These are phyloP conservation scores for Puccinia novopanici DNA, from an alignment of 1,284 basidiomycete genomes.

Conservation along the genomic window DNA sequence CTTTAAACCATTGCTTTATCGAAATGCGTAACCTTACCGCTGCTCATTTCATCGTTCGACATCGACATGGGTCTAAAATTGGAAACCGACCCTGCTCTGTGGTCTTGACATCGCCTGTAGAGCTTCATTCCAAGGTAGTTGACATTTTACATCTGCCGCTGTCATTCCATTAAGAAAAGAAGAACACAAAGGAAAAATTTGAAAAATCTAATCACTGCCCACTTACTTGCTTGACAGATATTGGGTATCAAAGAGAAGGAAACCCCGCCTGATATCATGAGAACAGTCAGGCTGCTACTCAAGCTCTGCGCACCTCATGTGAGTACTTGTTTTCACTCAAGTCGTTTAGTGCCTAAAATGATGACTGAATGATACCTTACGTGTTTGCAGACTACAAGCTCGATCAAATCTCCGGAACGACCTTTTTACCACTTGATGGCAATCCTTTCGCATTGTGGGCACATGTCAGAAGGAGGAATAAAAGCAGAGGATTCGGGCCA, in stretches of 20 bases:
- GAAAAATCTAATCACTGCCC: neutral
- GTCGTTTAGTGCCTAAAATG: neutral
- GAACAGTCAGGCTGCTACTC: slow-evolving; percentile 17
- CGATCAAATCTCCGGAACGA: slow-evolving; percentile 25
- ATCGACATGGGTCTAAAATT: slow-evolving; percentile 15
- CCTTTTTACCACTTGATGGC: slow-evolving; percentile 39
- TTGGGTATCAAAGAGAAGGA: neutral
- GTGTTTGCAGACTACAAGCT: neutral
- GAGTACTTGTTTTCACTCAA: neutral
- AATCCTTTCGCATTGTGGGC: slow-evolving; percentile 7
- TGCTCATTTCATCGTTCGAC: slow-evolving; percentile 25
- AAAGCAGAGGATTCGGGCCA: neutral
- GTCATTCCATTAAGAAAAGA: neutral
- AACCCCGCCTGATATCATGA: neutral
- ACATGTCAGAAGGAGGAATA: neutral
- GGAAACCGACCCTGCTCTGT: slow-evolving; percentile 28
- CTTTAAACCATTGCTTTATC: slow-evolving; percentile 38
- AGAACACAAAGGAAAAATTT: too few relatives aligned
- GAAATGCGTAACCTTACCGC: slow-evolving; percentile 24
- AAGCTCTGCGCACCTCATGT: slow-evolving; percentile 27
- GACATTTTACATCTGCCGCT: too few relatives aligned
- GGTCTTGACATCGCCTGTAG: slow-evolving; percentile 23
- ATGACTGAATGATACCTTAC: neutral
- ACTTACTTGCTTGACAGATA: neutral
- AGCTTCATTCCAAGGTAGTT: slow-evolving; percentile 22